These are phyloP conservation scores for Epichloe baconii DNA, from an alignment of 2,329 filamentous ascomycete genomes.

Conservation along the genomic window DNA sequence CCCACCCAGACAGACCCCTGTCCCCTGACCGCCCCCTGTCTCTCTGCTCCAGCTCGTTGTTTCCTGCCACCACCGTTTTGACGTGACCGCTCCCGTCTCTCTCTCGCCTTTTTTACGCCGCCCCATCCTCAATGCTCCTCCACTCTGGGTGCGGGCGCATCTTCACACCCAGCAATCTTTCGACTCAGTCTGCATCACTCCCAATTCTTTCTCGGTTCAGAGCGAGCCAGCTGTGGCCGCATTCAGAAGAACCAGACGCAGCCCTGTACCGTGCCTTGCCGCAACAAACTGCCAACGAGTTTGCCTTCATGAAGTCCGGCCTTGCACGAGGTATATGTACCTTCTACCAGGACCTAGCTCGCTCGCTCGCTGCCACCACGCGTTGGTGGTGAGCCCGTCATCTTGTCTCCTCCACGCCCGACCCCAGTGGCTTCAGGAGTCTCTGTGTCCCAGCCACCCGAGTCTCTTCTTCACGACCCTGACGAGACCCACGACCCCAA, in stretches of 20 bases:
- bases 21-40: too few relatives aligned
- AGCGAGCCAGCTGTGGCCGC: neutral
- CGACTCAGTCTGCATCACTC: neutral
- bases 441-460: constrained; percentile 28
- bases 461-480: constrained; percentile 35
- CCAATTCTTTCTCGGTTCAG: neutral
- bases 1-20: too few relatives aligned
- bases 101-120: neutral
- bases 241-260: neutral
- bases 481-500: constrained; percentile 37
- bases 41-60: constrained; percentile 1
- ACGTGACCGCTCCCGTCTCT: constrained; percentile 12
- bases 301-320: neutral
- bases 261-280: neutral
- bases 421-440: constrained; percentile 27
- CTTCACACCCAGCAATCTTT: constrained; percentile 1
- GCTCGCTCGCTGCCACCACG: constrained; percentile 18
- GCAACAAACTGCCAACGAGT: neutral
- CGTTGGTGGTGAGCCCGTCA: constrained; percentile 27
- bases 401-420: constrained; percentile 32
- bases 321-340: neutral
- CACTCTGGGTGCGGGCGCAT: neutral
- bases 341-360: neutral
- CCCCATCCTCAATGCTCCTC: neutral
- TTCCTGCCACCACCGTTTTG: constrained; percentile 20